Base-by-base conservation (phyloP, 352 stramenopile genomes). In the Globisporangium spinosum region DNA sequence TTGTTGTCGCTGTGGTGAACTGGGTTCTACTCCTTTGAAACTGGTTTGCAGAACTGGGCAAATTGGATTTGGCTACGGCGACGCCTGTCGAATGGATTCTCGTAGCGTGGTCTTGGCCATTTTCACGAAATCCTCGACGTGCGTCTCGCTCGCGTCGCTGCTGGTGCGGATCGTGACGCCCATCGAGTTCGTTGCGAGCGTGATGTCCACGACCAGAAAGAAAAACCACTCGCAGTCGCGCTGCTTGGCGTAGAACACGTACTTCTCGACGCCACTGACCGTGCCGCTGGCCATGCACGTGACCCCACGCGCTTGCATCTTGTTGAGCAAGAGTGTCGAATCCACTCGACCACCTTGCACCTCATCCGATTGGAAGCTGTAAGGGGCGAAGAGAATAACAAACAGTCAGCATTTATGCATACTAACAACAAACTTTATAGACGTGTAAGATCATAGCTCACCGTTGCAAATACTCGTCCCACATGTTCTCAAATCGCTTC, bases 241-340 rank as follows among this genome's bases (percentile, higher is more conserved):
- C 57, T 90, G 80, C 68, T 93, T 89, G n/a, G 73, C 74, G 62
- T 92, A 93, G 45, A 91, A 86, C 22, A 93, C 80, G 62, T 81
- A 92, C 72, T 94, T 93, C 35, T 93, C 79, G 34, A 90, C 72
- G 15, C 76, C 80, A 60, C 78, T 70, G 38, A 93, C 79, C 17
- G 76, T 91, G 27, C 87, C 83, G 35, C 83, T 93, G 1, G 86
- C 86, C 78, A 94, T 90, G 58, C 85, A 94, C 38, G 69, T 69
- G 53, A 93, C 66, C 10, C 80, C 82, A 13, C 69, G 72, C 0
- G 54, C 29, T 27, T 89, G 70, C 76, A 93, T 80, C 23, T 75
- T 65, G 12, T 70, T 32, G 9, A 94, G 54, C 20, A 94, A 54
- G 0, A 58, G 64, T 1, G 64, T 56, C 0, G 76, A 75, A 8